Evolutionary conservation across 192 early-diverging fungal genomes (phyloP), one percentile per base, ranked within the genome.

Genomic region (Geranomyces michiganensis): DNA sequence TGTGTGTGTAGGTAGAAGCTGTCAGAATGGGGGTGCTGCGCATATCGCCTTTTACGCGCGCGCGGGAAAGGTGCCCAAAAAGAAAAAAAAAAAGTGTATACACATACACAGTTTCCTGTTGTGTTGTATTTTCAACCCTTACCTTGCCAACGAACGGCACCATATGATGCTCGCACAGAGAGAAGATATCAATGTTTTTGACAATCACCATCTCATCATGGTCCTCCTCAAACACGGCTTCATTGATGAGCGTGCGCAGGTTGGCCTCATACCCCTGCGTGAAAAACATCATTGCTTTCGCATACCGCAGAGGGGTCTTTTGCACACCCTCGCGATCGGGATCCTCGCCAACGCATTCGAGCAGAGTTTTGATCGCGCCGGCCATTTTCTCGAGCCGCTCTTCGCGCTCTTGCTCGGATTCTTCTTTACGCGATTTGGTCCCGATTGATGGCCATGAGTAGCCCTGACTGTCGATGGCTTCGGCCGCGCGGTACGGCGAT

Each of bases 141-240:
- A 92, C 94, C 84, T 95, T 99, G 67, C 97, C 97, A 68, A 89
- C 90, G 73, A 99, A 97, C 29, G 97, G 97, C 0, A 99, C 96
- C 85, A 98, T 85, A 70, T 99, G 97, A 79, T 99, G 97, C 81
- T 99, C 97, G 78, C 97, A 99, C 65, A 99, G 79, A 6, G 94
- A 96, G 75, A 94, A 96, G 7, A 98, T 87, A 68, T 96, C 92
- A 60, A 99, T 96, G 80, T 97, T 89, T 71, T 91, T 93, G 19
- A 99, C 97, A 79, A 99, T 95, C 17, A 99, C 97, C 97, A 99
- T 99, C 73, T 98, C 97, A 62, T 97, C 95, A 76, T 97, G 93
- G 72, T 98, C 94, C 87, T 99, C 97, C 80, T 96, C 92, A 82
- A 99, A 99, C 21, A 99, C 83, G 12, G 97, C 97, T 41, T 90